Evolutionary conservation across 441 rosid genomes (phyloP).

Genomic region (Erodium trifolium): DNA sequence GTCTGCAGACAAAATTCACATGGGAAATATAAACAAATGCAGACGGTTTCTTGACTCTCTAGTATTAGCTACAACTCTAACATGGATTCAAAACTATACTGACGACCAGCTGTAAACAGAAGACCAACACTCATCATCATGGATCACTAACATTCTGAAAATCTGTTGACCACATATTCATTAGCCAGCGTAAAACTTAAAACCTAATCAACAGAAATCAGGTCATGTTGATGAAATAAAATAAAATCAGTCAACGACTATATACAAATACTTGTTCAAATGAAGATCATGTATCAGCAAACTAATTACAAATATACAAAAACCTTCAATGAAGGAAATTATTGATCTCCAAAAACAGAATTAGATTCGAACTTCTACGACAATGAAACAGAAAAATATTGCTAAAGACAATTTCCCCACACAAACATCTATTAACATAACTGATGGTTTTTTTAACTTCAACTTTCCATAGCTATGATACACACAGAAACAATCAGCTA

Average conservation of each 20-base stretch:
- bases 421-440: not conserved
- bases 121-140: no score
- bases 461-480: not conserved
- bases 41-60: not conserved
- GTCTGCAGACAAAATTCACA: not conserved
- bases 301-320: not conserved
- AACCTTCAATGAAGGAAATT: not conserved
- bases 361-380: no score
- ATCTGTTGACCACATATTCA: no score
- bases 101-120: not conserved
- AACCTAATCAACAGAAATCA: no score
- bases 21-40: not conserved
- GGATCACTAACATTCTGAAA: no score
- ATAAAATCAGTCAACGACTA: no score
- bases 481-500: not conserved
- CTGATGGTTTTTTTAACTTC: not conserved
- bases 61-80: not conserved
- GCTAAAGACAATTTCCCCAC: no score
- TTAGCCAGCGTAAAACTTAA: no score
- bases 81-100: not conserved
- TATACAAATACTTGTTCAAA: not conserved
- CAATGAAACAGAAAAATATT: no score
- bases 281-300: not conserved
- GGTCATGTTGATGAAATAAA: no score
- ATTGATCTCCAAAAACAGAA: no score